Conservation (phyloP, 805 yeast species). For the Priceomyces medius region DNA sequence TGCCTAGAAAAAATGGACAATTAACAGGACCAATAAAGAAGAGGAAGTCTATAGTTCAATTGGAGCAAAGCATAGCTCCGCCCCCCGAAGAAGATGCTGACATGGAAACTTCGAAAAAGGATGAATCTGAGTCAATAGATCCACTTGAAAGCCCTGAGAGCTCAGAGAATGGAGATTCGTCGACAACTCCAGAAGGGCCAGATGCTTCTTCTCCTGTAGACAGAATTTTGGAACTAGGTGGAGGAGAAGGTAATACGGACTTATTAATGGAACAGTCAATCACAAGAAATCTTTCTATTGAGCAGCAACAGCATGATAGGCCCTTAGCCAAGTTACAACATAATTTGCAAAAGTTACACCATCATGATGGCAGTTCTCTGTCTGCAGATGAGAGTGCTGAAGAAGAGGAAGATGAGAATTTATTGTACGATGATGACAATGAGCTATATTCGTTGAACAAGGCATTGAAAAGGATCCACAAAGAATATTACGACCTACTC, state of each 20-base stretch:
- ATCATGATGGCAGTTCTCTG: conserved; percentile 19
- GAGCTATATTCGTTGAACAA: conserved; percentile 65
- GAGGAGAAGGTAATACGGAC: conserved; percentile 49
- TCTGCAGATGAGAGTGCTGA: conserved; percentile 21
- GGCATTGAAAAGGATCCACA: conserved; percentile 65
- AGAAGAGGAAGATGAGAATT: conserved; percentile 44
- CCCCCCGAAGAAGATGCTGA: conserved; percentile 12
- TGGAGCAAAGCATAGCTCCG: conserved; percentile 41
- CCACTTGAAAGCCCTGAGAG: background rate
- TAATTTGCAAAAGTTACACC: conserved; percentile 55
- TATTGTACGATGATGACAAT: conserved; percentile 75
- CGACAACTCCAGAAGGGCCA: background rate
- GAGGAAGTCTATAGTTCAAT: conserved; percentile 53
- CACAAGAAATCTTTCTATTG: conserved; percentile 67
- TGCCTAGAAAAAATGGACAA: conserved; percentile 73
- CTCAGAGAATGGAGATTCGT: background rate
- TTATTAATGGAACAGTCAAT: conserved; percentile 56
- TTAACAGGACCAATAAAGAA: conserved; percentile 61
- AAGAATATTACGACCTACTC: conserved; percentile 56
- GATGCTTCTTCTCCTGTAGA: conserved; percentile 43
- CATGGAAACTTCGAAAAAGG: conserved; percentile 2
- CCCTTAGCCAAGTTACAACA: conserved; percentile 83
- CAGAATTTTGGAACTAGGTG: conserved; percentile 46
- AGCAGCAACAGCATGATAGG: conserved; percentile 76
- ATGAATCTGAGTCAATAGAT: conserved; percentile 3